Percentiles rank a stretch among this genome's conserved stretches.
phyloP scores from a whole-genome alignment of 495 filamentous ascomycete genomes.

The Aspergillus heteromorphus region DNA sequence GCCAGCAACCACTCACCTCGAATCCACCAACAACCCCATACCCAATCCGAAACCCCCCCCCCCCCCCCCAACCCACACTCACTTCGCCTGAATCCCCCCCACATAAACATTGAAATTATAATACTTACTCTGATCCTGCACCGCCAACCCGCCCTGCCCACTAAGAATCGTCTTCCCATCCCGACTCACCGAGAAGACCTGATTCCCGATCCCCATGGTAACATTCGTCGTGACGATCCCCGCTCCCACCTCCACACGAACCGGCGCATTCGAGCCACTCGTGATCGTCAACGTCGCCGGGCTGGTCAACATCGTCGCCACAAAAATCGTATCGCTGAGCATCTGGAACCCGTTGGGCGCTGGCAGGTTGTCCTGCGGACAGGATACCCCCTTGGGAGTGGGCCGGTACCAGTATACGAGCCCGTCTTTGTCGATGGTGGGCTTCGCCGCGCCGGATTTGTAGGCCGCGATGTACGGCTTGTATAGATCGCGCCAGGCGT shows the following conservation, averaged over 20 bases:
- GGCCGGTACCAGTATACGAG: constrained; percentile 43
- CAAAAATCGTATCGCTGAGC: constrained; percentile 42
- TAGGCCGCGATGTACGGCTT: constrained; percentile 54
- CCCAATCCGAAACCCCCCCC: too few relatives aligned
- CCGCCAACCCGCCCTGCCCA: constrained; percentile 38
- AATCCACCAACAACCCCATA: too few relatives aligned
- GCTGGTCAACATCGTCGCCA: constrained; percentile 46
- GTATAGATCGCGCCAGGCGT: constrained; percentile 33
- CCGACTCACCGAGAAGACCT: constrained; percentile 45
- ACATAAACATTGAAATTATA: constrained; percentile 59
- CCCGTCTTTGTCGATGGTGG: constrained; percentile 36
- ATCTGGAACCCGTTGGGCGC: constrained; percentile 28
- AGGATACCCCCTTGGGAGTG: constrained; percentile 32
- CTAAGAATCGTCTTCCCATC: constrained; percentile 38
- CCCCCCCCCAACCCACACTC: not conserved
- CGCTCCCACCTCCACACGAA: constrained; percentile 35
- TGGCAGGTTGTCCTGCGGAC: constrained; percentile 16
- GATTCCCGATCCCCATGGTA: constrained; percentile 46
- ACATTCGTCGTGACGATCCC: constrained; percentile 44
- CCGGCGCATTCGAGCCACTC: constrained; percentile 27
- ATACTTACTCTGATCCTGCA: constrained; percentile 44
- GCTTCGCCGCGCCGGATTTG: constrained; percentile 43
- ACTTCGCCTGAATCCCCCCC: not conserved
- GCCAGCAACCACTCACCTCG: too few relatives aligned
- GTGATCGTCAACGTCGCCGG: constrained; percentile 41